Conservation (phyloP, 1,139 yeast genomes). For the Magnusiomyces magnusii region DNA sequence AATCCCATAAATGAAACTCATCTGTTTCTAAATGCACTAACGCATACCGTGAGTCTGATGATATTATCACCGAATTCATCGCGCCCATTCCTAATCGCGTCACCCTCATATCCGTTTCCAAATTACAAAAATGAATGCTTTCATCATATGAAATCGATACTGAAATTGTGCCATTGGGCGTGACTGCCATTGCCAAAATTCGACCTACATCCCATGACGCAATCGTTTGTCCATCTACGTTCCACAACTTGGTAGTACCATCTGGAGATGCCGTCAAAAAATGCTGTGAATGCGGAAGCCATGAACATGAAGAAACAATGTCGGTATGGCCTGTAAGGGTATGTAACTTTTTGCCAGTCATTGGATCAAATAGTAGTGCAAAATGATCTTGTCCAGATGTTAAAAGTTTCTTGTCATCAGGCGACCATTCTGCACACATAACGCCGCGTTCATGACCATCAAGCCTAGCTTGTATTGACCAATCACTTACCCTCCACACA, state of each 20-base stretch:
- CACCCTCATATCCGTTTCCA: constrained; percentile 30
- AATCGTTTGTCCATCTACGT: constrained; percentile 39
- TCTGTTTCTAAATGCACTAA: constrained; percentile 67
- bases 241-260: constrained; percentile 57
- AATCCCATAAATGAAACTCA: constrained; percentile 75
- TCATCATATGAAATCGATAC: constrained; percentile 59
- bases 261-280: constrained; percentile 72
- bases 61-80: constrained; percentile 43
- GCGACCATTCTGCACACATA: constrained; percentile 66
- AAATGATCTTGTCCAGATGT: constrained; percentile 63
- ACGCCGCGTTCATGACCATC: constrained; percentile 53
- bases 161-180: constrained; percentile 55
- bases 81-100: constrained; percentile 37
- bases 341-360: constrained; percentile 31
- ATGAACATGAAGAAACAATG: constrained; percentile 60
- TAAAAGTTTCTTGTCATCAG: constrained; percentile 56
- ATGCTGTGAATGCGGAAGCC: constrained; percentile 55
- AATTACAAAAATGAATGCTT: constrained; percentile 44
- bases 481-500: constrained; percentile 57
- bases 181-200: constrained; percentile 61
- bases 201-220: constrained; percentile 42
- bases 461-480: constrained; percentile 38
- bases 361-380: constrained; percentile 59
- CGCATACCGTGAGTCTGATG: constrained; percentile 42
- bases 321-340: constrained; percentile 28